Evolutionary conservation across 2,329 filamentous ascomycete species (phyloP), one percentile per base, ranked within the genome.

Genomic region (Exophiala viscosa): DNA sequence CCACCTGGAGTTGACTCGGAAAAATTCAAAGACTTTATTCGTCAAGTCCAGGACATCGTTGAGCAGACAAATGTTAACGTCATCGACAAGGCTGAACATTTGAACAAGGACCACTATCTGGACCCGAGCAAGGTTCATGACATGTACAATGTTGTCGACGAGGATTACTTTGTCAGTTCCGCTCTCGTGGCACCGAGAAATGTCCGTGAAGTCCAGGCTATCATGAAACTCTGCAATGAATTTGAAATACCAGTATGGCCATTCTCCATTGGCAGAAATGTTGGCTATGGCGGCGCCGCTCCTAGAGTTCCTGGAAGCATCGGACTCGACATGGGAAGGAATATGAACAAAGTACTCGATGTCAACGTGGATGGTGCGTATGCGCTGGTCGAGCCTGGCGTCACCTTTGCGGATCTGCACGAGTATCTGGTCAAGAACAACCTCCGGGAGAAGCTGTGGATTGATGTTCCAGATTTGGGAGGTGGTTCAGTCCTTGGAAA

Each of bases 401-500:
- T 78, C 4, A 75, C 72, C 0, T 78, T 74, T 46, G 67, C 67
- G n/a, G 71, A 74, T 40, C 68, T 69, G 15, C 70, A 75, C 45
- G 62, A 78, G 3, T 73, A 76, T 48, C 59, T 67, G 6, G 67
- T 73, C 57, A 70, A 73, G 50, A 65, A 67, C 18, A 67, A 71
- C 39, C 54, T 67, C 39, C 55, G 60, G 9, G 56, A 73, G 44
- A 71, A 68, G 44, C 67, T 77, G 5, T 78, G 75, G 76, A 71
- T 76, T 2, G 73, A 73, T 54, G 71, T 71, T n/a, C 73, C 77
- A 0, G 75, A 73, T 31, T 67, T 80, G 2, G 76, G 76, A 31
- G 78, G 76, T 64, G 76, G 76, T 1, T 72, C 69, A n/a, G 69
- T 80, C 3, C 60, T 79, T n/a, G 77, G 77, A 1, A 80, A 80